These are phyloP conservation scores for Cryptococcus maquisensis DNA, from an alignment of 1,284 basidiomycete species.

Conservation along the genomic window DNA sequence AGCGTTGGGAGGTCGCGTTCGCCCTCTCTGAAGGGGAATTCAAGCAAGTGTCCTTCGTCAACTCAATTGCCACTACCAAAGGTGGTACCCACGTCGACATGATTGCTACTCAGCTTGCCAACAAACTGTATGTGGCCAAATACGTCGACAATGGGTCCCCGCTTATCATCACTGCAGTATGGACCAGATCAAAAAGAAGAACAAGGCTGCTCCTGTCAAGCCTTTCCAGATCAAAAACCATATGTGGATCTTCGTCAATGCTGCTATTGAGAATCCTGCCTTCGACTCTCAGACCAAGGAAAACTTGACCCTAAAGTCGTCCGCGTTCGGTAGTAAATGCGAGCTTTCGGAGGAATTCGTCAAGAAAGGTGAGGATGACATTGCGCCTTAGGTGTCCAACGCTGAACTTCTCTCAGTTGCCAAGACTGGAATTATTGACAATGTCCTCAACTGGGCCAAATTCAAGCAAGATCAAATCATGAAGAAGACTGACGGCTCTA, in stretches of 20 bases:
- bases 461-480: conserved; percentile 94
- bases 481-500: conserved; percentile 94
- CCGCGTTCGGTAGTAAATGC: conserved; percentile 85
- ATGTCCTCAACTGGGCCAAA: conserved; percentile 90
- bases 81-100: conserved; percentile 91
- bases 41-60: conserved; percentile 95
- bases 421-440: conserved; percentile 88
- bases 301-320: conserved; percentile 78
- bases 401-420: conserved; percentile 56
- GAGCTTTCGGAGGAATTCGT: conserved; percentile 89
- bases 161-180: conserved; percentile 49
- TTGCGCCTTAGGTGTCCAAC: background rate
- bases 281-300: conserved; percentile 99
- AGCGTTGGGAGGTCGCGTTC: conserved; percentile 94
- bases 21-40: conserved; percentile 81
- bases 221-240: conserved; percentile 92
- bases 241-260: conserved; percentile 98
- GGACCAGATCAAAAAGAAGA: conserved; percentile 86
- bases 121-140: conserved; percentile 55
- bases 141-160: conserved; percentile 6
- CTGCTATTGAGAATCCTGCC: conserved; percentile 93
- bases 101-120: conserved; percentile 85
- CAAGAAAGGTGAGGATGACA: conserved; percentile 70
- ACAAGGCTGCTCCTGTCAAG: conserved; percentile 90
- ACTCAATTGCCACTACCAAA: conserved; percentile 95